Evolutionary conservation across 495 filamentous ascomycete species (phyloP).

Genomic region (Hyaloscypha hepaticicola): DNA sequence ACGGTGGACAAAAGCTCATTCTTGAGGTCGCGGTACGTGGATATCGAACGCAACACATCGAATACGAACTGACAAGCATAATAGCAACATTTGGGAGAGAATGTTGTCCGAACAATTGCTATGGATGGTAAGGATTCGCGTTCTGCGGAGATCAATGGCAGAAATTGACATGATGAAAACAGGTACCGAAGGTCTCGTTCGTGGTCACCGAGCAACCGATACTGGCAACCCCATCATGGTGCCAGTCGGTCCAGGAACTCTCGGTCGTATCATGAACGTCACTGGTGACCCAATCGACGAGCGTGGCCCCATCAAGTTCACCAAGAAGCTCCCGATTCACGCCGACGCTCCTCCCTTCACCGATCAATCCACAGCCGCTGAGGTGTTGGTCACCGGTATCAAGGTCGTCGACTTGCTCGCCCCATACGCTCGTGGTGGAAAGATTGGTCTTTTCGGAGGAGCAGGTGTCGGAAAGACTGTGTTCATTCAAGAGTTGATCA

Average conservation of each 20-base stretch:
- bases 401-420: constrained; percentile 99
- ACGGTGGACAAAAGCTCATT: constrained; percentile 90
- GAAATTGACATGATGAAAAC: constrained; percentile 26
- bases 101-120: constrained; percentile 98
- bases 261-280: constrained; percentile 99
- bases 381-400: constrained; percentile 98
- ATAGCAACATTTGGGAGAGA: constrained; percentile 99
- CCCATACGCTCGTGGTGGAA: constrained; percentile 99
- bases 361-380: constrained; percentile 92
- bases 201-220: constrained; percentile 80
- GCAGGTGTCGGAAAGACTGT: constrained; percentile 99
- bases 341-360: constrained; percentile 85
- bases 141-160: constrained; percentile 5
- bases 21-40: constrained; percentile 92
- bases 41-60: constrained; percentile 19
- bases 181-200: constrained; percentile 99
- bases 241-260: constrained; percentile 90
- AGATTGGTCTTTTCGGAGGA: constrained; percentile 99
- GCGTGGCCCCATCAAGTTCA: constrained; percentile 93
- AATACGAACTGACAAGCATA: constrained; percentile 40
- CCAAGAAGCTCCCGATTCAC: constrained; percentile 87
- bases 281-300: constrained; percentile 99
- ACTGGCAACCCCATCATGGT: constrained; percentile 96
- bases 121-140: constrained; percentile 86
- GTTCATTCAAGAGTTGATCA: constrained; percentile 99